phyloP scores from a whole-genome alignment of 441 rosid species.

The Erysimum pusillum region DNA sequence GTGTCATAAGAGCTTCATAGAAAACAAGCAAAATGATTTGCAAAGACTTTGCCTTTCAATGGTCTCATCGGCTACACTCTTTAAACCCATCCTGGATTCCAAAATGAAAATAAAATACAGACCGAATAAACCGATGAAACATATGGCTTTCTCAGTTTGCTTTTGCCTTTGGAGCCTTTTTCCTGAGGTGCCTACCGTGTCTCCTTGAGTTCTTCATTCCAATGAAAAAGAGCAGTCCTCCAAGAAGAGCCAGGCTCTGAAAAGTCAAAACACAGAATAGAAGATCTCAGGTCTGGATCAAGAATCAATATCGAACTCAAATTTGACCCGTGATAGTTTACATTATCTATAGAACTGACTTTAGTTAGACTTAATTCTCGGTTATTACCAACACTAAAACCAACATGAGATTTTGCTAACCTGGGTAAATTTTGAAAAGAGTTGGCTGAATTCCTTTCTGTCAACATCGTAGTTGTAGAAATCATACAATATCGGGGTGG shows the following conservation, averaged over 20 bases:
- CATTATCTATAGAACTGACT: background rate
- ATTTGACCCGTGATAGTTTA: background rate
- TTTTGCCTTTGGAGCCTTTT: slow-evolving; percentile 68
- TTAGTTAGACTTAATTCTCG: background rate
- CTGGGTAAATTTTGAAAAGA: slow-evolving; percentile 69
- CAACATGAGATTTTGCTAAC: slow-evolving; percentile 39
- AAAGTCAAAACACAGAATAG: background rate
- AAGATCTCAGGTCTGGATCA: background rate
- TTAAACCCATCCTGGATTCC: slow-evolving; percentile 21
- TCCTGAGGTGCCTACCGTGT: slow-evolving; percentile 70
- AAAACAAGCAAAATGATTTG: slow-evolving; percentile 33
- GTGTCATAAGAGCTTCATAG: slow-evolving; percentile 13
- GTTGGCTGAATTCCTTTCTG: slow-evolving; percentile 61
- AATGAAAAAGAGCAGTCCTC: slow-evolving; percentile 74
- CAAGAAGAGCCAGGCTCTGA: slow-evolving; percentile 75
- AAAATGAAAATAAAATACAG: slow-evolving; percentile 32
- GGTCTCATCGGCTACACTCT: slow-evolving; percentile 30
- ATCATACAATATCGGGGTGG: slow-evolving; percentile 69
- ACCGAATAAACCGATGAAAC: slow-evolving; percentile 21
- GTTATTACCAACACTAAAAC: background rate
- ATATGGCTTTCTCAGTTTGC: slow-evolving; percentile 39
- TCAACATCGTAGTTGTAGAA: slow-evolving; percentile 78
- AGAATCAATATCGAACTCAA: background rate
- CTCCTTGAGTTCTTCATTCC: slow-evolving; percentile 84
- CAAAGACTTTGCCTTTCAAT: slow-evolving; percentile 20